Base-by-base conservation (phyloP, 2,329 filamentous ascomycete genomes). In the Parasarocladium wereldwijsianum region DNA sequence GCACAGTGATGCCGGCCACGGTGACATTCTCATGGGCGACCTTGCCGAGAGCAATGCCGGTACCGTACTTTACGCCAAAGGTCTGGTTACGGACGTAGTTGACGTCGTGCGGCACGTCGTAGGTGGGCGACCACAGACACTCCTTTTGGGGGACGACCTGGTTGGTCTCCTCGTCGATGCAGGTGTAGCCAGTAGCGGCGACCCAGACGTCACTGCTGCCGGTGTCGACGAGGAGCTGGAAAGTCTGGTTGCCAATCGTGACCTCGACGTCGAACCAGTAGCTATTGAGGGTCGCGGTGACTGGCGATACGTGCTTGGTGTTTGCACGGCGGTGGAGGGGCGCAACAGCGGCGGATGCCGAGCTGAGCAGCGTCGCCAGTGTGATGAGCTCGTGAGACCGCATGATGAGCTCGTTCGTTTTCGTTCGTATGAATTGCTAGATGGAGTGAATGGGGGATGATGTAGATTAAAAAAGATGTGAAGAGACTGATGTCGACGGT, bases 31-130 rank as follows among this genome's bases (percentile, higher is more conserved):
- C 34, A 22, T 32, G 23, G 4, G 19, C 40, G 4, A 45, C 20
- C 9, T 31, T 38, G 4, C 42, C 40, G 5, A 40, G 5, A 2
- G 35, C 31, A 24, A 43, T 39, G 5, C 40, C 40, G 1, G 36
- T 38, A 5, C 40, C 40, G n/a, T 40, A 37, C n/a, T 34, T 24
- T 3, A 42, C 33, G 11, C 34, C 38, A 21, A 41, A 40, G 2
- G 36, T 40, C 70, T 42, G 40, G 21, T 21, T 21, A 21, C n/a
- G 19, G 12, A 32, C 10, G 24, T 21, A 17, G 6, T 24, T 6
- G 18, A 28, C 10, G 16, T 24, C 37, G 21, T 25, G 1, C n/a
- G 33, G 36, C 11, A 24, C 28, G 19, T 36, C 18, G 31, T 37
- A 37, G 2, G 39, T 36, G 4, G 33, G 32, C 10, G 18, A 13